phyloP scores from a whole-genome alignment of 805 yeast species.

The Ogataea naganishii region DNA sequence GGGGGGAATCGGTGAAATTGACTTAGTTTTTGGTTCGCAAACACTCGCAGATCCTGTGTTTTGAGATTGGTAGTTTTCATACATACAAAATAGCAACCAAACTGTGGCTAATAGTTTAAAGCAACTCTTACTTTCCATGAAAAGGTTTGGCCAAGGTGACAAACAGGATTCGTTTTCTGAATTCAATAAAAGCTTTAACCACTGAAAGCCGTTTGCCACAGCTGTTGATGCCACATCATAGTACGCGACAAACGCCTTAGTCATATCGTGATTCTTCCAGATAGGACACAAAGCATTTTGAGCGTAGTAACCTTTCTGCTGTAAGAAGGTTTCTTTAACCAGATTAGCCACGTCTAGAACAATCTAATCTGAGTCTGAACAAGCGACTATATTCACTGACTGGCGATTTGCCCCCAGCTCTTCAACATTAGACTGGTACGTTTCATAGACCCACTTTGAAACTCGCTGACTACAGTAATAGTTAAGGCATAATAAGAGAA shows the following conservation, averaged over 20 bases:
- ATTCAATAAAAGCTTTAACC: slow-evolving; percentile 97
- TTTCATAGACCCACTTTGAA: no score
- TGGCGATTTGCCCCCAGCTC: slow-evolving; percentile 99
- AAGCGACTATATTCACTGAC: slow-evolving; percentile 96
- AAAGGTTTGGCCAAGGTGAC: no score
- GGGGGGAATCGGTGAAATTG: no score
- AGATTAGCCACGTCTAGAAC: slow-evolving; percentile 86
- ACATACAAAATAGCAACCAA: no score
- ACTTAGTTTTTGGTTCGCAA: no score
- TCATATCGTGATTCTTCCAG: slow-evolving; percentile 98
- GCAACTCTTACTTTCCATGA: no score
- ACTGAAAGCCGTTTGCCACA: slow-evolving; percentile 83
- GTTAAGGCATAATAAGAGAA: no score
- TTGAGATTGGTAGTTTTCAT: no score
- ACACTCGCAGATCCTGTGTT: no score
- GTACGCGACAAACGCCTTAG: slow-evolving; percentile 88
- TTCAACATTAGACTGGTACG: slow-evolving; percentile 94
- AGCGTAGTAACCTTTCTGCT: slow-evolving; percentile 97
- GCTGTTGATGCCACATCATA: slow-evolving; percentile 98
- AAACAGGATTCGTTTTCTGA: no score
- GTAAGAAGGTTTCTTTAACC: slow-evolving; percentile 96
- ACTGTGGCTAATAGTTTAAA: no score
- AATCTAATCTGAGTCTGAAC: slow-evolving; percentile 94
- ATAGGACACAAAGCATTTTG: slow-evolving; percentile 99
- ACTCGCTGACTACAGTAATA: no score